These are phyloP conservation scores for Brasilioporus rufonigricans DNA, from an alignment of 768 basidiomycete genomes.

Conservation along the genomic window DNA sequence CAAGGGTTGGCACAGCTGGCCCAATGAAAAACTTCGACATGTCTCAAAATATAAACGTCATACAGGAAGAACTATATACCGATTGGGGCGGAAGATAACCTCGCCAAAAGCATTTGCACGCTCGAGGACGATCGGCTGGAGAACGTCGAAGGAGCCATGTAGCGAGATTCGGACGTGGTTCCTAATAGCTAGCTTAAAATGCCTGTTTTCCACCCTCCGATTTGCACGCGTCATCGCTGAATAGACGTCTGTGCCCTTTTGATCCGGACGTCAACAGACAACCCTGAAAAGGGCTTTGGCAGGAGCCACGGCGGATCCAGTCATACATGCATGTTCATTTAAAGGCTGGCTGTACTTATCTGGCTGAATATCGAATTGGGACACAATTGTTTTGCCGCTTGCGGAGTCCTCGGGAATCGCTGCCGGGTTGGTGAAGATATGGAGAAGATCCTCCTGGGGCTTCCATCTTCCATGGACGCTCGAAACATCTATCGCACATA, in stretches of 20 bases:
- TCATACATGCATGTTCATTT: background rate
- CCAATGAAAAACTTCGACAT: background rate
- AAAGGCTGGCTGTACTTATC: conserved; percentile 8
- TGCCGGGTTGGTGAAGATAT: background rate
- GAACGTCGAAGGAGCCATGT: background rate
- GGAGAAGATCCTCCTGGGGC: conserved; percentile 20
- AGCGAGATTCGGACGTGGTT: background rate
- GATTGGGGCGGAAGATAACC: conserved; percentile 3
- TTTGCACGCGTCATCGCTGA: background rate
- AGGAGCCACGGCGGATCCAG: conserved; percentile 13
- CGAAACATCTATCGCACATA: conserved; percentile 14
- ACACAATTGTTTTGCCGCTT: conserved; percentile 4
- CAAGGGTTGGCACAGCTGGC: background rate
- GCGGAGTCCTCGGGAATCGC: conserved; percentile 19
- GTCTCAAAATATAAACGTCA: conserved; percentile 19
- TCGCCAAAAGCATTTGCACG: background rate
- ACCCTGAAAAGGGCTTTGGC: conserved; percentile 11
- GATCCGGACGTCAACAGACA: conserved; percentile 15
- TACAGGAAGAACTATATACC: background rate
- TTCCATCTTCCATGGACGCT: conserved; percentile 17
- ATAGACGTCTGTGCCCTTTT: background rate
- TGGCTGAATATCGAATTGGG: background rate
- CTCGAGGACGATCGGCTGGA: conserved; percentile 1
- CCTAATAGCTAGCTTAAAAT: background rate
- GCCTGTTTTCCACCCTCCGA: background rate